phyloP scores from a whole-genome alignment of 148 eudicot species.

The Agrostemma githago region DNA sequence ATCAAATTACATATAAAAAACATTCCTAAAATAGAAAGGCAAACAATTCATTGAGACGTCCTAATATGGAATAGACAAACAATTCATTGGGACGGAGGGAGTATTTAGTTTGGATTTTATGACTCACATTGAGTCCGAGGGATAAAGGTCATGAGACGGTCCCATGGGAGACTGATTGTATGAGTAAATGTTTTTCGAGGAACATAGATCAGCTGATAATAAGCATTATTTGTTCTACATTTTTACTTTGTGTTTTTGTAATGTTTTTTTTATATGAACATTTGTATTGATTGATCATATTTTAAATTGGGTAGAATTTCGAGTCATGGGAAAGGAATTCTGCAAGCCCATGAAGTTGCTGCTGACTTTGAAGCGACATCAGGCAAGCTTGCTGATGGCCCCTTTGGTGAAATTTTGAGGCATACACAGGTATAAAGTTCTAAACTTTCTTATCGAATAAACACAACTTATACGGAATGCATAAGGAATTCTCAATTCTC shows the following conservation, averaged over 20 bases:
- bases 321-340: constrained; percentile 73
- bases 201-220: no score
- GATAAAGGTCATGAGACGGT: no score
- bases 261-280: neutral
- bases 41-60: no score
- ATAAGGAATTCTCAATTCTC: no score
- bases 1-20: no score
- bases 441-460: neutral
- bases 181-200: no score
- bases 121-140: no score
- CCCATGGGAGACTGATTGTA: no score
- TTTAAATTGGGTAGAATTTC: constrained; percentile 43
- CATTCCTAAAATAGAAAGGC: no score
- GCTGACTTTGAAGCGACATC: constrained; percentile 65
- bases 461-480: neutral
- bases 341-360: constrained; percentile 75
- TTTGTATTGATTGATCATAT: neutral
- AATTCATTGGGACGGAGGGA: no score
- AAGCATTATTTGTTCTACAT: neutral
- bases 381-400: constrained; percentile 61
- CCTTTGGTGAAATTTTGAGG: constrained; percentile 73
- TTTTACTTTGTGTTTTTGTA: neutral
- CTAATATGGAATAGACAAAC: no score
- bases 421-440: constrained; percentile 55
- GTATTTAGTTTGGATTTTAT: no score